Evolutionary conservation across 2,329 filamentous ascomycete species (phyloP).

Genomic region (Penicillium sp.): DNA sequence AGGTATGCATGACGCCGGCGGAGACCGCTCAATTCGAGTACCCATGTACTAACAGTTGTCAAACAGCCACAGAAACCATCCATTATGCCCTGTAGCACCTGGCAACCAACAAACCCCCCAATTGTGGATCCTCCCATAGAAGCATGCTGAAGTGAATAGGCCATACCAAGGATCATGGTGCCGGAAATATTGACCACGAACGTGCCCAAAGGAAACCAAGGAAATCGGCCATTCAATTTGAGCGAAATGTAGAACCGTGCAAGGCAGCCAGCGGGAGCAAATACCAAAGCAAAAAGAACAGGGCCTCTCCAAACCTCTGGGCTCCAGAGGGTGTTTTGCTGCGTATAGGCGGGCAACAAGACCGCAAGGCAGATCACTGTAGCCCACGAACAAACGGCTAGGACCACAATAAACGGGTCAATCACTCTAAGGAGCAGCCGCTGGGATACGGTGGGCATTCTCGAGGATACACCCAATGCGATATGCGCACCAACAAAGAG

Average conservation of each 20-base stretch:
- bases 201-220: slow-evolving; percentile 74
- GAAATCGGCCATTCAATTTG: slow-evolving; percentile 84
- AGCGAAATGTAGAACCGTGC: slow-evolving; percentile 42
- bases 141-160: slow-evolving; percentile 30
- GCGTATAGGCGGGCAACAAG: slow-evolving; percentile 66
- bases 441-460: slow-evolving; percentile 46
- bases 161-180: slow-evolving; percentile 18
- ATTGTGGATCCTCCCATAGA: neutral
- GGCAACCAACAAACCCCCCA: slow-evolving; percentile 51
- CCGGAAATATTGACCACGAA: slow-evolving; percentile 54
- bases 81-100: slow-evolving; percentile 62
- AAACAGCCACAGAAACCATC: slow-evolving; percentile 66
- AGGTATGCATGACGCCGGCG: slow-evolving; percentile 48
- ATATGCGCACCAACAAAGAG: slow-evolving; percentile 71
- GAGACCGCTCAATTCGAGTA: slow-evolving; percentile 55
- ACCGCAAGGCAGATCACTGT: slow-evolving; percentile 70
- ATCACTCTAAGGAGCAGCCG: slow-evolving; percentile 26
- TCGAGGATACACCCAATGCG: slow-evolving; percentile 57
- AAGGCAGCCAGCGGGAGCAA: slow-evolving; percentile 54
- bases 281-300: slow-evolving; percentile 47
- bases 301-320: too few species aligned
- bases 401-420: slow-evolving; percentile 42
- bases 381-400: slow-evolving; percentile 73
- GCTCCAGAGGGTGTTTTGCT: too few species aligned
- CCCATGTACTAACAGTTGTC: slow-evolving; percentile 66